Base-by-base conservation (phyloP, 345 rosid genomes). In the Salix brachista region DNA sequence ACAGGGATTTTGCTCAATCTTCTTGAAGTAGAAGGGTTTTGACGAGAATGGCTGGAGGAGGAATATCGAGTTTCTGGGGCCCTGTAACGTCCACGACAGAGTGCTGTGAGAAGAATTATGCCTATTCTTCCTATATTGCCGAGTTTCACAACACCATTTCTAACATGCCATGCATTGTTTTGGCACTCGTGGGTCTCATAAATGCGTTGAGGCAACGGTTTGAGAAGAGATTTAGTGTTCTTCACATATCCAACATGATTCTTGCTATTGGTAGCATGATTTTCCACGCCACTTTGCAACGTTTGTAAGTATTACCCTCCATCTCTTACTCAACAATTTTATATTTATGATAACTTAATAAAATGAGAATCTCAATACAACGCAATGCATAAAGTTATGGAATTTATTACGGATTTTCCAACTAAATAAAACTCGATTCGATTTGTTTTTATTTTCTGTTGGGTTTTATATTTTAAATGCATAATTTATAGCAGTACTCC, bases 231-330 rank as follows among this genome's bases (percentile, higher is more conserved):
- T 92, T 94, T 79, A 90, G 90, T 80, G 80, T 94, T 68, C 96
- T 94, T 72, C 96, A 94, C 81, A 80, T 94, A 21, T 94, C 97
- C 5, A 94, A 94, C 80, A 90, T 94, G 89, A 85, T 86, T 48
- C 97, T 94, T 76, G 92, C 90, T 71, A 87, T 90, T 14, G 98
- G 98, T 65, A 94, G 98, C 90, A 90, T 94, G 96, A 80, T 92
- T 64, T 91, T 88, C 87, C 98, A 92, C 75, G 90, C 93, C 78
- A 88, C 98, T 14, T 77, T 94, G 81, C 97, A 88, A 54, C 90
- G 82, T 37, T 79, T 87, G 98, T 94, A 85, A 87, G 96, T 85
- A 65, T 65, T 18, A 0, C 28, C 23, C 64, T 4, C 64, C 25
- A 42, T 66, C 30, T 48, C 30, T 30, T 65, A 41, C 65, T 42